Conservation (phyloP, 202 grass and related monocot genomes). For the Carex arenaria region DNA sequence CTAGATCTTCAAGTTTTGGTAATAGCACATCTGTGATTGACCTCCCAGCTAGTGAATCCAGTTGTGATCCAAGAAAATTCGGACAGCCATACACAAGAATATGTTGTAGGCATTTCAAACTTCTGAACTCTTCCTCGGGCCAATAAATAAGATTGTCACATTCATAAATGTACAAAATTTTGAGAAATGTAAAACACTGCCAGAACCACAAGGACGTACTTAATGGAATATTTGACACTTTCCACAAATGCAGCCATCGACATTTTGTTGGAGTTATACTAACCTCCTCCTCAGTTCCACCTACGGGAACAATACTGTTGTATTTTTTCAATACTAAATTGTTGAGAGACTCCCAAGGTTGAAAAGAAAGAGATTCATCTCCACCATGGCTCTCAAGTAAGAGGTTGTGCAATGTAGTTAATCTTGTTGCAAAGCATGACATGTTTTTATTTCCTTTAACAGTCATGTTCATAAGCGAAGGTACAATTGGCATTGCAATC, state of each 20-base stretch:
- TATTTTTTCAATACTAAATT: background rate
- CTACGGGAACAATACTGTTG: background rate
- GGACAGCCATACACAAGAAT: accelerated
- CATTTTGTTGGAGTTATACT: background rate
- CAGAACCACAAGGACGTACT: background rate
- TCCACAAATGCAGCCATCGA: accelerated
- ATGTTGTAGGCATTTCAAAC: background rate
- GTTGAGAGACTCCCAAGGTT: background rate
- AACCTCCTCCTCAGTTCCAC: background rate
- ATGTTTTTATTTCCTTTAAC: background rate
- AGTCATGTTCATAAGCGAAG: background rate
- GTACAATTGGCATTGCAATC: background rate
- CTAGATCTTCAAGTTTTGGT: background rate
- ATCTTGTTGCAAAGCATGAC: background rate
- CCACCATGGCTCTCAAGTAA: background rate
- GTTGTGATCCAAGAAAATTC: background rate
- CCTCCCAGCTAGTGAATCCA: background rate
- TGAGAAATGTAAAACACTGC: background rate
- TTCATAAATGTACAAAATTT: accelerated
- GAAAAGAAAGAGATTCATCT: background rate
- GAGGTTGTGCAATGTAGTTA: background rate
- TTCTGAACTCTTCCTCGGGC: constrained; percentile 25
- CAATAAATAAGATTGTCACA: constrained; percentile 11
- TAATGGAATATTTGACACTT: background rate
- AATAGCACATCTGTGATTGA: background rate